Percentiles rank a stretch among this genome's conserved stretches.
Evolutionary conservation across 2,329 filamentous ascomycete genomes (phyloP).

Genomic region (Paraphoma chrysanthemicola): DNA sequence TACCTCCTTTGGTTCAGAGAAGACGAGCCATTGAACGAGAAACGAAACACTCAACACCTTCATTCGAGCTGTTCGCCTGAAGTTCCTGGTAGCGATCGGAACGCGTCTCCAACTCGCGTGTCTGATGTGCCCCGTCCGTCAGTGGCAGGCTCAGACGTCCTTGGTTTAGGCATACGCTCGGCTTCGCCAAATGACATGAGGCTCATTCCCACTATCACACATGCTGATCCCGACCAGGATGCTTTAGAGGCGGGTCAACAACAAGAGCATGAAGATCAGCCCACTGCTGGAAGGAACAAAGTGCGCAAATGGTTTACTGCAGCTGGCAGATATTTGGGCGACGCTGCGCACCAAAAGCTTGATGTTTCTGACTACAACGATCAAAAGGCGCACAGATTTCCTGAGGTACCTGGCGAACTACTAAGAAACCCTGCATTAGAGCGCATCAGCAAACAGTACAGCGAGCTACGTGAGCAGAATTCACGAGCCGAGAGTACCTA

Average conservation of each 20-base stretch:
- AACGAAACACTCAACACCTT: conserved; percentile 2
- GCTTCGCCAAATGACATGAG: conserved; percentile 19
- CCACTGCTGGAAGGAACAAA: conserved; percentile 25
- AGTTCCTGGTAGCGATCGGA: conserved; percentile 30
- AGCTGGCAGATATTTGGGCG: conserved; percentile 56
- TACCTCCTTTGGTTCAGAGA: conserved; percentile 58
- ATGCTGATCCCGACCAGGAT: conserved; percentile 8
- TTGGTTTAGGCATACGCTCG: conserved; percentile 18
- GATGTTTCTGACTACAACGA: conserved; percentile 59
- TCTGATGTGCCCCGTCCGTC: conserved; percentile 3
- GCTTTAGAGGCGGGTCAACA: background rate
- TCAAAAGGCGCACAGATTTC: conserved; percentile 59
- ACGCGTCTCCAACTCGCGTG: conserved; percentile 4
- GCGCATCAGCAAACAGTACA: conserved; percentile 52
- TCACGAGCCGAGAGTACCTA: conserved; percentile 52
- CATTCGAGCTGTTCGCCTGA: conserved; percentile 11
- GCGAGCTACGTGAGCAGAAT: conserved; percentile 45
- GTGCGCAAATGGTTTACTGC: conserved; percentile 50
- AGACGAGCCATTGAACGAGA: conserved; percentile 28
- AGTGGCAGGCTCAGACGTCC: background rate
- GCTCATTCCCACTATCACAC: conserved; percentile 22
- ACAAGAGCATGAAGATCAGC: conserved; percentile 4
- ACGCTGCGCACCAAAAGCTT: conserved; percentile 52
- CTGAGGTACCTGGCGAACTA: conserved; percentile 63
- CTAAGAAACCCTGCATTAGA: conserved; percentile 53